phyloP scores from a whole-genome alignment of 495 filamentous ascomycete genomes.

The Lichenothelia convexa region DNA sequence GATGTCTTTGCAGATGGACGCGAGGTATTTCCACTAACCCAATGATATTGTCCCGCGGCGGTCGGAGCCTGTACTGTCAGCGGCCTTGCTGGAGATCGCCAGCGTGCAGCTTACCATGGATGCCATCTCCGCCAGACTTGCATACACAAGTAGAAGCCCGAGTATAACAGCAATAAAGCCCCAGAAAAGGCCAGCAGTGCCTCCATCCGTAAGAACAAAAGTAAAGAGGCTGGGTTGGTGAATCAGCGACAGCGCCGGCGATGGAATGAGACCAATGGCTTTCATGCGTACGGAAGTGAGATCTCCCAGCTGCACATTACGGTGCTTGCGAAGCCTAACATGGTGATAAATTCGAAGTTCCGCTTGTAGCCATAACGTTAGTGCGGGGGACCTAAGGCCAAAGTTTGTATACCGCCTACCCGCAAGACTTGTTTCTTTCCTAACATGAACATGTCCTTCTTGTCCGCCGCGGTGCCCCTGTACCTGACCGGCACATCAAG shows the following conservation, averaged over 20 bases:
- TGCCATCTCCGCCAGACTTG: slow-evolving; percentile 8
- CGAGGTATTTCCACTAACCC: no score
- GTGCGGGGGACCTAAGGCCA: not conserved
- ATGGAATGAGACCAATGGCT: not conserved
- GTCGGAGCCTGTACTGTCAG: slow-evolving; percentile 3
- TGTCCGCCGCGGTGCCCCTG: slow-evolving; percentile 3
- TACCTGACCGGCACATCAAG: no score
- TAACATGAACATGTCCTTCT: slow-evolving; percentile 1
- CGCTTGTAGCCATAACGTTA: slow-evolving; percentile 16
- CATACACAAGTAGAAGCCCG: slow-evolving; percentile 4
- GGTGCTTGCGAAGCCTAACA: slow-evolving; percentile 32
- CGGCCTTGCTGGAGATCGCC: not conserved
- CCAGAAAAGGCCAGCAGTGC: slow-evolving; percentile 8
- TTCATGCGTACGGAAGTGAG: slow-evolving; percentile 23
- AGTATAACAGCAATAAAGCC: slow-evolving; percentile 4
- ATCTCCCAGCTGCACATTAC: slow-evolving; percentile 34
- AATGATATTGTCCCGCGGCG: slow-evolving; percentile 6
- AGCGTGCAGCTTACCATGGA: slow-evolving; percentile 2
- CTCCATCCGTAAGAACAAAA: slow-evolving; percentile 3
- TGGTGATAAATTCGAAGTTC: slow-evolving; percentile 31
- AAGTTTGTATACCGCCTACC: not conserved
- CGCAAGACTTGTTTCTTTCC: slow-evolving; percentile 2
- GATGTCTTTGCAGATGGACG: no score
- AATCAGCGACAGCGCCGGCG: not conserved
- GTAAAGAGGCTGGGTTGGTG: not conserved